These are phyloP conservation scores for Aspergillus uvarum DNA, from an alignment of 2,329 filamentous ascomycete species.

Conservation along the genomic window DNA sequence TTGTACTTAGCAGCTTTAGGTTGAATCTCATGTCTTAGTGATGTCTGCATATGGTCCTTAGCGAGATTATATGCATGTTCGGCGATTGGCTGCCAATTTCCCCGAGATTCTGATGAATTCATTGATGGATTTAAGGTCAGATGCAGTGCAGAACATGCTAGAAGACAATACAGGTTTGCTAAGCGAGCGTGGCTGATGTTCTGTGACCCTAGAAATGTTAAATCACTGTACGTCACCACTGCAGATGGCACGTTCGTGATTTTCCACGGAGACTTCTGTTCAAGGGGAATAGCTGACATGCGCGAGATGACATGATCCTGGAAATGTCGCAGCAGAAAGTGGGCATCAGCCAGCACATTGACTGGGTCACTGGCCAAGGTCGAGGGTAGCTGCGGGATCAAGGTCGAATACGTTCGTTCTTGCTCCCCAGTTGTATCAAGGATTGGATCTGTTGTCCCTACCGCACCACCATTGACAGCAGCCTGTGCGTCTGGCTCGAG, in stretches of 20 bases:
- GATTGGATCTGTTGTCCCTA: not conserved
- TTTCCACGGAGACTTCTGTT: constrained; percentile 36
- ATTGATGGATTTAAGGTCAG: constrained; percentile 19
- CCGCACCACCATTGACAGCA: not conserved
- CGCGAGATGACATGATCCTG: constrained; percentile 33
- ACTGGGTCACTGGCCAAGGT: constrained; percentile 9
- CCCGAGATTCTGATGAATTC: constrained; percentile 11
- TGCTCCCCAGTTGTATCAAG: not conserved
- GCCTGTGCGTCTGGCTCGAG: not conserved
- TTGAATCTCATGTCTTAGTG: constrained; percentile 30
- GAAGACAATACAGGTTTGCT: constrained; percentile 32
- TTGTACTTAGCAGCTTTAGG: constrained; percentile 40
- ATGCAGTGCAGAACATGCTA: constrained; percentile 32
- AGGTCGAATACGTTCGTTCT: not conserved
- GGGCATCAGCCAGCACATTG: constrained; percentile 23
- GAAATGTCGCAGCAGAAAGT: constrained; percentile 32
- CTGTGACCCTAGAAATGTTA: constrained; percentile 29
- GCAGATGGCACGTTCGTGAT: constrained; percentile 33
- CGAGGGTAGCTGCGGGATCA: constrained; percentile 14
- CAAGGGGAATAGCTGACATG: constrained; percentile 32
- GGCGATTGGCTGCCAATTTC: constrained; percentile 28
- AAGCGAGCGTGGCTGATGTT: constrained; percentile 32
- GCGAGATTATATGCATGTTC: constrained; percentile 29
- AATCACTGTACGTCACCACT: constrained; percentile 31
- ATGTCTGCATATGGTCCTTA: constrained; percentile 33